Evolutionary conservation across 2,329 filamentous ascomycete genomes (phyloP).

Genomic region (Beauveria sp.): DNA sequence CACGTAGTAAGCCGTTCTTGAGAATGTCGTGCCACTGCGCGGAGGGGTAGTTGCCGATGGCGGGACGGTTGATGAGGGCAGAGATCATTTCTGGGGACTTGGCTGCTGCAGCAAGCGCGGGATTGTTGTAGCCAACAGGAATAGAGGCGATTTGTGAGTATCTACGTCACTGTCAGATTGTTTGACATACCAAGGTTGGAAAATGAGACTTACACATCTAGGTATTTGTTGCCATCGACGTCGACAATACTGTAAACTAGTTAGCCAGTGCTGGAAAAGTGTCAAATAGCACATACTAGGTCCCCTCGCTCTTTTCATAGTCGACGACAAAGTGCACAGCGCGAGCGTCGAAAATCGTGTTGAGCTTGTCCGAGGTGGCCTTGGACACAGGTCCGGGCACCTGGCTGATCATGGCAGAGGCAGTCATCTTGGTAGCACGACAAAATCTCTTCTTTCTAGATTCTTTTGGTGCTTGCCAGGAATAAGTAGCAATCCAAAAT

Average conservation of each 20-base stretch:
- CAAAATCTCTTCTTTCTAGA: background rate
- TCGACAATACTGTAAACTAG: constrained; percentile 31
- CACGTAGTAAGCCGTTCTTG: constrained; percentile 61
- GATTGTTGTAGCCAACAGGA: constrained; percentile 76
- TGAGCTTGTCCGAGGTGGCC: constrained; percentile 33
- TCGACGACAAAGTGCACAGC: constrained; percentile 46
- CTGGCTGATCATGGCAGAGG: constrained; percentile 24
- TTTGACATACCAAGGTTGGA: background rate
- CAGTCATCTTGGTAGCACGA: constrained; percentile 6
- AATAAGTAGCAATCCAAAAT: background rate
- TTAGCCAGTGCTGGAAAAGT: background rate
- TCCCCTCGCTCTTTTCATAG: constrained; percentile 44
- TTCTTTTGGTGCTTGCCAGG: background rate
- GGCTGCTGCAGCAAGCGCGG: constrained; percentile 56
- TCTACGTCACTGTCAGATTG: constrained; percentile 23
- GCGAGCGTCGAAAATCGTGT: constrained; percentile 43
- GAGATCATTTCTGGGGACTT: constrained; percentile 63
- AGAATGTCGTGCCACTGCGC: constrained; percentile 67
- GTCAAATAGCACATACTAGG: constrained; percentile 26
- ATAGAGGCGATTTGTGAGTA: constrained; percentile 81
- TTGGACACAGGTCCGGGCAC: constrained; percentile 31
- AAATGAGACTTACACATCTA: constrained; percentile 37
- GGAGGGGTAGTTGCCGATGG: constrained; percentile 73
- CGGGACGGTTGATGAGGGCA: constrained; percentile 70
- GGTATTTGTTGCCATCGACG: constrained; percentile 40